phyloP scores from a whole-genome alignment of 768 basidiomycete genomes.

The Phlebiopsis flavidoalba region DNA sequence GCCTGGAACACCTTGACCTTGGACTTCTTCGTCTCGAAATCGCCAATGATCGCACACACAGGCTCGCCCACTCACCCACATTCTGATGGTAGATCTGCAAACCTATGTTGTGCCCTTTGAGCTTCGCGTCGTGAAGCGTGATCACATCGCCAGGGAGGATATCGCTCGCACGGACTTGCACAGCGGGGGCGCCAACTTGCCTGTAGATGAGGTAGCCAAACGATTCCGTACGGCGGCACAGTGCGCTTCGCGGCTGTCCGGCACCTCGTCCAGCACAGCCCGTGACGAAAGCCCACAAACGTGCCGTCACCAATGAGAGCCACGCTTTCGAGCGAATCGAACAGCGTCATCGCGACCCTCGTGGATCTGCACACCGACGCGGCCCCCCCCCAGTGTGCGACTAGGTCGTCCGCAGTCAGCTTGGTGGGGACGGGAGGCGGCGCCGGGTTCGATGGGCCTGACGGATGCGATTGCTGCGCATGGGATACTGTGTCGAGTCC shows the following conservation, averaged over 20 bases:
- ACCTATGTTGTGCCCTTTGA: constrained; percentile 77
- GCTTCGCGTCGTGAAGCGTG: constrained; percentile 65
- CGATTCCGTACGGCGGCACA: constrained; percentile 27
- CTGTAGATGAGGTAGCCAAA: constrained; percentile 77
- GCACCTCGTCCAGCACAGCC: constrained; percentile 63
- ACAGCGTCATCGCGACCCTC: constrained; percentile 62
- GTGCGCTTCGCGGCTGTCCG: constrained; percentile 50
- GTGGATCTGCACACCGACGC: constrained; percentile 70
- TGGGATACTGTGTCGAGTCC: constrained; percentile 18
- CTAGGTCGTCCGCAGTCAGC: constrained; percentile 59
- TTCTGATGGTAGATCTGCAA: constrained; percentile 66
- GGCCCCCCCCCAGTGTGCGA: constrained; percentile 62
- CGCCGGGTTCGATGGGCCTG: constrained; percentile 18
- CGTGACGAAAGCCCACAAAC: constrained; percentile 69
- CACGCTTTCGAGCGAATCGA: constrained; percentile 76
- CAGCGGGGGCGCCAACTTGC: constrained; percentile 56
- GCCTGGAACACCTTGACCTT: constrained; percentile 86
- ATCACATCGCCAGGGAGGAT: constrained; percentile 86
- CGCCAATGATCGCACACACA: constrained; percentile 69
- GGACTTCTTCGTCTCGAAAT: constrained; percentile 82
- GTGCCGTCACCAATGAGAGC: constrained; percentile 80
- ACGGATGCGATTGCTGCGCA: neutral
- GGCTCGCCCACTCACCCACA: constrained; percentile 49
- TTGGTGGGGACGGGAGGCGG: constrained; percentile 16
- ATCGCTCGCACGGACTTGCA: constrained; percentile 71